Evolutionary conservation across 106 monocot genomes (phyloP).

Genomic region (Allium sativum): DNA sequence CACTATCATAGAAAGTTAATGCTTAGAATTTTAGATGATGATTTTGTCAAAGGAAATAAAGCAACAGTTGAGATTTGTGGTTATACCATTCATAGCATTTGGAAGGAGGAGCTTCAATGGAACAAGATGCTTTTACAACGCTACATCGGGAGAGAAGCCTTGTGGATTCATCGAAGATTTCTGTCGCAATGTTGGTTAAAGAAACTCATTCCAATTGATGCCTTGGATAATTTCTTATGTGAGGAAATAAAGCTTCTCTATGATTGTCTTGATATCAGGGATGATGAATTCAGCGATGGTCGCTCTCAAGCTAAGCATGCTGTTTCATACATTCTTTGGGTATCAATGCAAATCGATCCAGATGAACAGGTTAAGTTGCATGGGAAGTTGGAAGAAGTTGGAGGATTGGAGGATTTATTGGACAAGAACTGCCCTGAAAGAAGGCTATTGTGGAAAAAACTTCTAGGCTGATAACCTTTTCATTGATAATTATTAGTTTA

Average conservation of each 20-base stretch:
- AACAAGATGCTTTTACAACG: constrained; percentile 42
- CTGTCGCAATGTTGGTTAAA: constrained; percentile 57
- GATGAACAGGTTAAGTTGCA: background rate
- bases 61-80: background rate
- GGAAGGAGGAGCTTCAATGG: constrained; percentile 67
- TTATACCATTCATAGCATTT: constrained; percentile 15
- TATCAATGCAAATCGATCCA: constrained; percentile 21
- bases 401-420: constrained; percentile 18
- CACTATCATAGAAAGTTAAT: constrained; percentile 51
- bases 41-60: constrained; percentile 8
- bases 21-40: constrained; percentile 28
- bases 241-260: constrained; percentile 35
- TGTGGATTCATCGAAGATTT: constrained; percentile 71
- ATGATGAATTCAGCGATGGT: constrained; percentile 49
- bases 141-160: constrained; percentile 65
- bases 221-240: constrained; percentile 26
- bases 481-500: no score
- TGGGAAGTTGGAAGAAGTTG: constrained; percentile 12
- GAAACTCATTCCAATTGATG: constrained; percentile 1
- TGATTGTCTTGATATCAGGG: constrained; percentile 16
- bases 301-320: constrained; percentile 42
- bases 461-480: constrained; percentile 3
- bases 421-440: constrained; percentile 14
- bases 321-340: constrained; percentile 49
- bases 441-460: constrained; percentile 12